Percentiles rank a stretch among this genome's conserved stretches.
These are phyloP conservation scores for Trypanosoma brucei DNA, from an alignment of 208 protist species.

Conservation along the genomic window DNA sequence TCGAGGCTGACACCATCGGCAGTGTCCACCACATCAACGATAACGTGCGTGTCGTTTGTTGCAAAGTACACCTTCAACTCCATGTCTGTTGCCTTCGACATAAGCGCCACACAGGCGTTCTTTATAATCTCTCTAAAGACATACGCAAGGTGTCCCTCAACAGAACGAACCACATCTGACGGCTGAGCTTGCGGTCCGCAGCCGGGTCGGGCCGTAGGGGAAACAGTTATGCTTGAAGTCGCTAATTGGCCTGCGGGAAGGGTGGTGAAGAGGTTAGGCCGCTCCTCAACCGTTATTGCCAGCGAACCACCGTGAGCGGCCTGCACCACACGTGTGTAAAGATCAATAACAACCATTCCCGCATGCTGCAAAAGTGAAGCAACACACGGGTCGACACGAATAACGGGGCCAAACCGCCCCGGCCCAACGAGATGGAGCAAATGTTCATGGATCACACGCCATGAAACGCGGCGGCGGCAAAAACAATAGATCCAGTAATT, in stretches of 20 bases:
- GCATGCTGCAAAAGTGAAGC: slow-evolving; percentile 46
- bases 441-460: slow-evolving; percentile 84
- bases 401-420: slow-evolving; percentile 29
- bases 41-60: slow-evolving; percentile 49
- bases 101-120: slow-evolving; percentile 75
- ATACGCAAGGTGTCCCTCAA: slow-evolving; percentile 73
- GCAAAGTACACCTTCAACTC: slow-evolving; percentile 46
- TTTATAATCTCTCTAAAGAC: slow-evolving; percentile 81
- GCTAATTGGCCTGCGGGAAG: slow-evolving; percentile 28
- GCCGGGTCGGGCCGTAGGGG: slow-evolving; percentile 7
- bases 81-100: slow-evolving; percentile 21
- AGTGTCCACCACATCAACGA: slow-evolving; percentile 67
- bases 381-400: slow-evolving; percentile 38
- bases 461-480: slow-evolving; percentile 71
- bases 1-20: slow-evolving; percentile 54
- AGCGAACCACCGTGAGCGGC: slow-evolving; percentile 29
- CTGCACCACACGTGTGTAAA: slow-evolving; percentile 40
- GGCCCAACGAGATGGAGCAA: slow-evolving; percentile 59
- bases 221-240: slow-evolving; percentile 38
- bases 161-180: slow-evolving; percentile 38
- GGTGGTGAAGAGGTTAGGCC: slow-evolving; percentile 29
- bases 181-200: slow-evolving; percentile 3
- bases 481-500: slow-evolving; percentile 80
- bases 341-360: slow-evolving; percentile 50
- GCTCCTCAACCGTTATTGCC: slow-evolving; percentile 58